Evolutionary conservation across 345 rosid species (phyloP), one percentile per base, ranked within the genome.

Genomic region (Adansonia digitata): DNA sequence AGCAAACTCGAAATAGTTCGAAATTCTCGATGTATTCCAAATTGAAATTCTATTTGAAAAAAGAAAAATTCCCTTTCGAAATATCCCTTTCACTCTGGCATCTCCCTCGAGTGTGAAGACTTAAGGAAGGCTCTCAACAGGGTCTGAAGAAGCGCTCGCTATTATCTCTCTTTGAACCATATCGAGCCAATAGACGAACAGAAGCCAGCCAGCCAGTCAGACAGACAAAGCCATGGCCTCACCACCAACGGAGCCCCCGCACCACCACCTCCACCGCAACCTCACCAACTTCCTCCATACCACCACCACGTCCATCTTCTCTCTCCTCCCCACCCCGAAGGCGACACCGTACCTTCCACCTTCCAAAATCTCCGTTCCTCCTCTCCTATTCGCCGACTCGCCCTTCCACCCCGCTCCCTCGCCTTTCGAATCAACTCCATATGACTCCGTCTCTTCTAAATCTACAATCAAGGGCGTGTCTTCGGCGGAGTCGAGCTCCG

Each of bases 341-440:
- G 73, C 74, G 70, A 11, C 80, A 14, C 79, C 87, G 74, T 75
- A 82, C 42, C 66, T 69, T 73, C 61, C 81, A 14, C 77, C 86
- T 42, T 78, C 94, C 79, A 89, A 86, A 64, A 78, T 86, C 29
- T 83, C 86, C 75, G 22, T 86, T 55, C 90, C 88, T 56, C 92
- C 96, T 35, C 82, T 87, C 64, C 86, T 75, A 42, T 84, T 84
- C 75, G 64, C 86, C 18, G 86, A 75, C 71, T 70, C 90, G 18
- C 75, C 77, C 64, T 27, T 42, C 62, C 78, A 73, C 6, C 61
- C 75, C 70, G 6, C 75, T 49, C 67, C 27, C 64, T 80, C 82
- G 2, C 78, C 80, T 45, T 68, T 74, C 63, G 84, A 80, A 46
- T 81, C 87, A 48, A 2, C 83, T 57, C 86, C 63, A 52, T 72